Evolutionary conservation across 495 filamentous ascomycete genomes (phyloP), one percentile per base, ranked within the genome.

Genomic region (Pyrenopolyporus hunteri): DNA sequence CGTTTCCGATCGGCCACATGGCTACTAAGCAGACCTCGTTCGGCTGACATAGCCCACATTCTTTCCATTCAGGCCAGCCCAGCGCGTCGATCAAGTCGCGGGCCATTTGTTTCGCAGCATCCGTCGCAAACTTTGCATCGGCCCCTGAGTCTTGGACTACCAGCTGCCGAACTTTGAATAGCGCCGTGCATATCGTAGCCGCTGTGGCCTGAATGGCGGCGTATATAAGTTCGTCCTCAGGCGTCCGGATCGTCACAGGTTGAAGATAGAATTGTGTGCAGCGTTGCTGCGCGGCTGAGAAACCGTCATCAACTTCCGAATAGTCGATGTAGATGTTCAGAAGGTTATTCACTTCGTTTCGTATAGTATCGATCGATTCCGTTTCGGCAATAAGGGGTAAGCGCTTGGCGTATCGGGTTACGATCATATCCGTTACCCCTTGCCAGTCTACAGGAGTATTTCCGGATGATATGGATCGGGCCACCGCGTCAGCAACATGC

Each of bases 11-110:
- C 0, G 86, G 87, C 84, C 86, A 89, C 68, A 89, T 84, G 0
- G 87, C 82, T 2, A 87, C 63, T n/a, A 86, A 78, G 70, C 86
- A 89, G n/a, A 85, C 74, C 69, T 89, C 83, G 51, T 85, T 80
- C 13, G 73, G 68, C 0, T 54, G 68, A 53, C 86, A 89, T 11
- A 71, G 73, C 3, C 74, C 71, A 51, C 86, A 88, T 40, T 82
- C 72, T 61, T 85, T 86, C 84, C 85, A 90, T 0, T 71, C 80
- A 14, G 82, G 74, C 86, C 87, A 90, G 11, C 73, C 67, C 19
- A 90, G 73, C 43, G 81, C 79, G 0, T 70, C 64, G 19, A 82
- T 78, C 37, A 89, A 67, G 2, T 59, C 52, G 2, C 65, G 57
- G 8, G 86, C 54, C 1, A 69, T 51, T 5, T 49, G 31, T 40